phyloP scores from a whole-genome alignment of 192 early-diverging fungal genomes.

The Spinellus fusiger region DNA sequence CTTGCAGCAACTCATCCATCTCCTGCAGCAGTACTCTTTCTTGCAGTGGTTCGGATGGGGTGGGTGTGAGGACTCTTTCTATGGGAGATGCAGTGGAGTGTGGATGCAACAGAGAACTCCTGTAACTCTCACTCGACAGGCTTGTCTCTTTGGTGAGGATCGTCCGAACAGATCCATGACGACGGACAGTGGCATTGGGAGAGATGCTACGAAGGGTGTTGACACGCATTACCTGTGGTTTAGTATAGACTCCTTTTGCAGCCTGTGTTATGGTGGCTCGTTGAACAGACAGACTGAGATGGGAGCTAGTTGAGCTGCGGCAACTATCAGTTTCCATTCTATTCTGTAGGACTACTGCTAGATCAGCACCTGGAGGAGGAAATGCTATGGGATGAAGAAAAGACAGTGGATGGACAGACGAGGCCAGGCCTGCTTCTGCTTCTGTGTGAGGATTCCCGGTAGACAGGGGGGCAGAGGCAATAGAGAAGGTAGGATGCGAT shows the following conservation, averaged over 20 bases:
- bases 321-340: conserved; percentile 7
- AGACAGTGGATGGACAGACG: not conserved
- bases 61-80: not conserved
- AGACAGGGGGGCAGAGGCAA: too few relatives aligned
- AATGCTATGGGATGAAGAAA: not conserved
- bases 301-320: conserved; percentile 2
- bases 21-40: not conserved
- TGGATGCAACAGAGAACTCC: not conserved
- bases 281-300: not conserved
- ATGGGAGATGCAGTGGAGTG: not conserved
- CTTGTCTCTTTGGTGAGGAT: not conserved
- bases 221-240: conserved; percentile 31
- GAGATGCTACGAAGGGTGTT: conserved; percentile 16
- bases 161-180: not conserved
- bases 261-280: conserved; percentile 7
- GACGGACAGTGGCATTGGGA: not conserved
- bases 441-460: too few relatives aligned
- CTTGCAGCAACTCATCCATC: not conserved
- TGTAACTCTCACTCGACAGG: not conserved
- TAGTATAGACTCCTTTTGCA: conserved; percentile 20
- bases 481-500: too few relatives aligned
- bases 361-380: not conserved
- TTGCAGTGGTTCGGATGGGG: not conserved
- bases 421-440: too few relatives aligned
- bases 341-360: not conserved